Evolutionary conservation across 176 grass and related monocot species (phyloP), one percentile per base, ranked within the genome.

Genomic region (Tillandsia leiboldiana): DNA sequence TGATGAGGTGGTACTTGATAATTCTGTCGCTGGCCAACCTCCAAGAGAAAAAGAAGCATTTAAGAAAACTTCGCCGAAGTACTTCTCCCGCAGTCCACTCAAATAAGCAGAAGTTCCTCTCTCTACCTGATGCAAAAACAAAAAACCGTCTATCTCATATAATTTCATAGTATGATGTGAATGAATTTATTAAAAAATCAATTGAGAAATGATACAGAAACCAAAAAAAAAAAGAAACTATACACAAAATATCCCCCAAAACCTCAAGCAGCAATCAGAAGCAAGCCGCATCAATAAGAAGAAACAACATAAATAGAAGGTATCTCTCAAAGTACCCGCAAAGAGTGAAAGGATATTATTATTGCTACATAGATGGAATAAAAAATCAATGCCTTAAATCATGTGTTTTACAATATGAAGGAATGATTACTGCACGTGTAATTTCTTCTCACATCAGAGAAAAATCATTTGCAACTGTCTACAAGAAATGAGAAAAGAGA

Each of bases 71-170:
- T 89, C 88, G 17, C 88, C 93, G 81, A 96, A 96, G 74, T 96
- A 83, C 72, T 90, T 96, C 68, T 96, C 93, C 47, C 93, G 86
- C 79, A 92, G 51, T 78, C 93, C 93, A 79, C 93, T 96, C 71
- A 96, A 65, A 78, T 92, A 96, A 80, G 93, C 86, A 80, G 82
- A 74, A 73, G 83, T 69, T 78, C 93, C 93, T 83, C 93, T 96
- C 74, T 96, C 93, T 52, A 96, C 89, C 92, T 96, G 72, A 61
- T 20, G 10, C 56, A 67, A 18, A 15, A 49, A n/a, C 65, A 67
- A 49, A 61, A 61, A 9, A 18, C 52, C 12, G 0, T 54, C 52
- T 61, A 61, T 61, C 56, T 61, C 22, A 18, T n/a, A 57, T 57
- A 57, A 57, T 17, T 56, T 57, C 53, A 57, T 57, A 57, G n/a